Percentiles rank a stretch among this genome's conserved stretches.
phyloP scores from a whole-genome alignment of 176 grass and related monocot species.

The Oryza meridionalis region DNA sequence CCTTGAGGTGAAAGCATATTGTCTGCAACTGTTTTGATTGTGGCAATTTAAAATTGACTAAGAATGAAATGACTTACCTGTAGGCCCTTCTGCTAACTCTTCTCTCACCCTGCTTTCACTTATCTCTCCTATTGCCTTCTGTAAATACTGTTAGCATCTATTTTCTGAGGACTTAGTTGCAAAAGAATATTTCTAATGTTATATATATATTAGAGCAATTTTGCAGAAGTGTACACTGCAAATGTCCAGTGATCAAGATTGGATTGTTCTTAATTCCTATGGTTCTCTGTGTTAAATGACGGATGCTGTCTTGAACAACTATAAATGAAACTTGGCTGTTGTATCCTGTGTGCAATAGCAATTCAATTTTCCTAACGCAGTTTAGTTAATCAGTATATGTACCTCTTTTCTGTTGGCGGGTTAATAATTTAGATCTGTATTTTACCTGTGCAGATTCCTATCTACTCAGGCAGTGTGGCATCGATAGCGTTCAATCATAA shows the following conservation, averaged over 20 bases:
- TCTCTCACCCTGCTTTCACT: neutral
- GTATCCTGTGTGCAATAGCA: neutral
- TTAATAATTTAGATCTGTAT: constrained; percentile 12
- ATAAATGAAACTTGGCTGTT: neutral
- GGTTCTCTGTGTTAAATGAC: constrained; percentile 7
- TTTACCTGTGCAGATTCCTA: constrained; percentile 51
- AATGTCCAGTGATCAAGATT: neutral
- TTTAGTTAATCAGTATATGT: neutral
- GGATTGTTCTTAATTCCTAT: constrained; percentile 5
- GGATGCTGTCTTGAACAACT: constrained; percentile 28
- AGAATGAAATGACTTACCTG: neutral
- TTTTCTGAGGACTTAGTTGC: neutral
- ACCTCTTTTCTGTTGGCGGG: neutral
- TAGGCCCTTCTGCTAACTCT: constrained; percentile 11
- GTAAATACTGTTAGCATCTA: neutral
- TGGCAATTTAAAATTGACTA: constrained; percentile 1
- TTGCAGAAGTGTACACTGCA: neutral
- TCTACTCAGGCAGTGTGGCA: constrained; percentile 54
- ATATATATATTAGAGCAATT: constrained; percentile 5
- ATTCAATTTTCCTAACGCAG: neutral
- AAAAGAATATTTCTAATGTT: constrained; percentile 12
- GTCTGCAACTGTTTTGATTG: constrained; percentile 11
- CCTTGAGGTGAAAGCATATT: constrained; percentile 16
- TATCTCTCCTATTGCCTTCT: neutral
- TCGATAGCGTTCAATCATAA: constrained; percentile 59